Conservation (phyloP, 768 basidiomycete species). For the Auriscalpium microsporum region DNA sequence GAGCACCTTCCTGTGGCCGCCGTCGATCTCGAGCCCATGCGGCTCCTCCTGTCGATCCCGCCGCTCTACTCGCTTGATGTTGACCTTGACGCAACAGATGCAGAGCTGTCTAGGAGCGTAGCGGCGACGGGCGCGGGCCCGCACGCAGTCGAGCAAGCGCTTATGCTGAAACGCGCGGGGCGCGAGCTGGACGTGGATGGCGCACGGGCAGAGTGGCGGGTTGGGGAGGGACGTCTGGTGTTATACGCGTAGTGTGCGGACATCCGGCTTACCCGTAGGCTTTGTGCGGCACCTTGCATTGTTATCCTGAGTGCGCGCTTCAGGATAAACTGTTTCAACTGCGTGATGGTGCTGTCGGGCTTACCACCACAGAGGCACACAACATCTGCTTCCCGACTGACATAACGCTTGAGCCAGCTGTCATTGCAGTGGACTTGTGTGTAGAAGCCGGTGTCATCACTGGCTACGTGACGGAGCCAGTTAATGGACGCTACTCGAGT, state of each 20-base stretch:
- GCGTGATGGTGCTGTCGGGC: too few species aligned
- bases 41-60: slow-evolving; percentile 47
- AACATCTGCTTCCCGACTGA: too few species aligned
- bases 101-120: slow-evolving; percentile 34
- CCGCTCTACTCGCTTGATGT: slow-evolving; percentile 44
- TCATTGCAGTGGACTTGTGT: too few species aligned
- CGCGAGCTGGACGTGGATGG: slow-evolving; percentile 51
- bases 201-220: slow-evolving; percentile 62
- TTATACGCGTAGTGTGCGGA: background rate
- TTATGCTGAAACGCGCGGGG: slow-evolving; percentile 45
- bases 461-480: too few species aligned
- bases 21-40: slow-evolving; percentile 59
- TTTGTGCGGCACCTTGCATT: too few species aligned
- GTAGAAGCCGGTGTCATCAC: too few species aligned
- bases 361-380: too few species aligned
- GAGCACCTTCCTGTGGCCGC: slow-evolving; percentile 36
- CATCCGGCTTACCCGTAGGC: too few species aligned
- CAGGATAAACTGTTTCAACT: too few species aligned
- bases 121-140: slow-evolving; percentile 9
- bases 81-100: slow-evolving; percentile 47
- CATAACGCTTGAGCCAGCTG: too few species aligned
- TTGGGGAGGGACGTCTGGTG: slow-evolving; percentile 29
- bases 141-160: slow-evolving; percentile 22
- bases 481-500: too few species aligned
- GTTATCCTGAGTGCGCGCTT: too few species aligned